phyloP scores from a whole-genome alignment of 345 rosid genomes.

The Brassica napus region Da-Ae NC_063435.1:11664501-11665000 shows the following conservation, averaged over 20 bases:
- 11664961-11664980: constrained; percentile 21
- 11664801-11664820: not conserved
- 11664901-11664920: not conserved
- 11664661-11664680: not conserved
- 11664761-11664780: not conserved
- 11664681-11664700: not conserved
- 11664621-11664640: not conserved
- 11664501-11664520: not conserved
- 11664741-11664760: not conserved
- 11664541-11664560: not conserved
- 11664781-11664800: not conserved
- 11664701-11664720: not conserved
- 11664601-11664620: not conserved
- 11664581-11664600: not conserved
- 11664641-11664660: not conserved
- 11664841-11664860: not conserved
- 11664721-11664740: not conserved
- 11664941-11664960: not conserved
- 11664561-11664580: not conserved
- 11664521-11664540: not conserved
- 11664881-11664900: not conserved
- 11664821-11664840: not conserved
- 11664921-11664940: not conserved
- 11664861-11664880: not conserved
- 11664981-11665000: constrained; percentile 18